Base-by-base conservation (phyloP, 2,329 filamentous ascomycete species). In the Plectosphaerella sp. region DNA sequence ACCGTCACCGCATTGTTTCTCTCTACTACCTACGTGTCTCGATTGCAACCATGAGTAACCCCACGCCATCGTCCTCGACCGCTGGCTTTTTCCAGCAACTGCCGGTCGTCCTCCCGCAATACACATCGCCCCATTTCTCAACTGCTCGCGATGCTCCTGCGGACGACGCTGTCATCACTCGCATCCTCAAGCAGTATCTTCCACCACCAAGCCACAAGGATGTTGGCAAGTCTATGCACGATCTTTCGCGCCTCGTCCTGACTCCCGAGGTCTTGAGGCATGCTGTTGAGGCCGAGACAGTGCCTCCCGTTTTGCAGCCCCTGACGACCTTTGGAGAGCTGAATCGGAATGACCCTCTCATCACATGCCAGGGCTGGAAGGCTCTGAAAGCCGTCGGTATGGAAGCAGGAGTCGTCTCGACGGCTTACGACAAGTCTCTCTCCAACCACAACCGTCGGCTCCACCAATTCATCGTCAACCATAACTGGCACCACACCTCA, bases 301-400 rank as follows among this genome's bases (percentile, higher is more conserved):
- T 54, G 14, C 50, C 47, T 16, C 58, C 54, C 3, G 51, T 42
- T 15, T 25, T 58, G 33, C 52, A 50, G 33, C 37, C 58, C 28
- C 43, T 57, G 22, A 55, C 52, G 24, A 59, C 54, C 1, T 58
- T 58, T 15, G 55, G 57, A 3, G 25, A 51, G 15, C 47, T 51
- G 5, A 59, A 59, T 35, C 41, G 43, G 15, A 49, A 45, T 7
- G 57, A 59, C 43, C 54, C 57, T 28, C 55, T 59, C 15, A 35
- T 39, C 18, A 54, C 53, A 1, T 54, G 50, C 28, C 46, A 52
- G 24, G 58, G 58, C 24, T 60, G 58, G 58, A 56, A 52, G 25
- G 54, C 50, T 5, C 51, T 60, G 2, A 57, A 59, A 35, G 48
- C 49, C 3, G 55, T 59, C 15, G 54, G 57, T 11, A 49, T 56